Percentiles rank a stretch among this genome's conserved stretches.
These are phyloP conservation scores for Monosporascus ibericus DNA, from an alignment of 2,329 filamentous ascomycete genomes.

Conservation along the genomic window DNA sequence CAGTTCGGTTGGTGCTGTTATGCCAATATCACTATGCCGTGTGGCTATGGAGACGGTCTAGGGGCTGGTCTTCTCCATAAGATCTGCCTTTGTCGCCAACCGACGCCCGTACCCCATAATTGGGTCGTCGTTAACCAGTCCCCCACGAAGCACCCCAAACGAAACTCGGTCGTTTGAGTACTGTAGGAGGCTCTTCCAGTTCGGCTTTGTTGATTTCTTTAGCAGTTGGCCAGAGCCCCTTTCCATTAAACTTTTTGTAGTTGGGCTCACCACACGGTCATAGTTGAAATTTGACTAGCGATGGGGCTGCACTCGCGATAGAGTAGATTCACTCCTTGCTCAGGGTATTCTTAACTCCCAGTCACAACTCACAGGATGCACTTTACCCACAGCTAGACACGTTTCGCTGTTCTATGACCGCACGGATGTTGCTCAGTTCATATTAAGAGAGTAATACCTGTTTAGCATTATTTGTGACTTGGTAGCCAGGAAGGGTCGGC, in stretches of 20 bases:
- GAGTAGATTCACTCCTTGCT: neutral
- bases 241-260: too few relatives aligned
- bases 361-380: neutral
- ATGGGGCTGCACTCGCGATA: neutral
- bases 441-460: neutral
- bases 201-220: too few relatives aligned
- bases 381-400: neutral
- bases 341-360: neutral
- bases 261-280: neutral
- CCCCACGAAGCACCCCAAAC: neutral
- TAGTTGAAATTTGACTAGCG: neutral
- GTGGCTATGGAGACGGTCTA: neutral
- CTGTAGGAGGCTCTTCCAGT: too few relatives aligned
- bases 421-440: neutral
- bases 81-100: neutral
- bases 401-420: neutral
- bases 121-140: neutral
- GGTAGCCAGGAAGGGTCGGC: constrained; percentile 6
- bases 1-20: neutral
- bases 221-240: too few relatives aligned
- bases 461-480: neutral
- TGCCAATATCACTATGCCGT: neutral
- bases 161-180: too few relatives aligned
- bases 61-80: neutral
- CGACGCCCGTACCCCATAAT: neutral